Evolutionary conservation across 805 yeast genomes (phyloP).

Genomic region (Saccharomyces paradoxus): DNA sequence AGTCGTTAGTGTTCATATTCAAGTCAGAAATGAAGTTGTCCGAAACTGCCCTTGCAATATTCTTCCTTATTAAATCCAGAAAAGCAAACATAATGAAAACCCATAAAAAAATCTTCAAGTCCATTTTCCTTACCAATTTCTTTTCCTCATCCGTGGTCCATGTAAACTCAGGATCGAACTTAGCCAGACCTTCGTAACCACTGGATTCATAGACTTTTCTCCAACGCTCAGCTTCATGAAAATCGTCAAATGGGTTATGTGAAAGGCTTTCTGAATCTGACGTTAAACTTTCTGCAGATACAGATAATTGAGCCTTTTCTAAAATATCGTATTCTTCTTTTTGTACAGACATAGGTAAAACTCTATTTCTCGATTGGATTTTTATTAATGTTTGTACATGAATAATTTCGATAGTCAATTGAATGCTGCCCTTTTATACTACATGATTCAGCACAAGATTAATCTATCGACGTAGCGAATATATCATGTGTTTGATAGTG

Average conservation of each 20-base stretch:
- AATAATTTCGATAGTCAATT: neutral
- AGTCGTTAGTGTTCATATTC: slow-evolving; percentile 46
- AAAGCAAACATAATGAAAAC: slow-evolving; percentile 53
- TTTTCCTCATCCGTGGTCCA: slow-evolving; percentile 50
- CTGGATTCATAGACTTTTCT: slow-evolving; percentile 37
- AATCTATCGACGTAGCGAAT: neutral
- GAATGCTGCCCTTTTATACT: neutral
- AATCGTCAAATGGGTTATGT: slow-evolving; percentile 29
- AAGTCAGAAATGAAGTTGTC: slow-evolving; percentile 47
- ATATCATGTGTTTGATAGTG: neutral
- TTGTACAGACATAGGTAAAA: neutral
- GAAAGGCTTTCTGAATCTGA: neutral
- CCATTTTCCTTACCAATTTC: slow-evolving; percentile 41
- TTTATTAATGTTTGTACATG: neutral
- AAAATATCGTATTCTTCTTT: neutral
- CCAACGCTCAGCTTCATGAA: slow-evolving; percentile 40
- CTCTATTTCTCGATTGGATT: neutral
- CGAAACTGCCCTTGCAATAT: slow-evolving; percentile 48
- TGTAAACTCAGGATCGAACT: slow-evolving; percentile 48
- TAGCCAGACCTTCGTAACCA: slow-evolving; percentile 44
- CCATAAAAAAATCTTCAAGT: slow-evolving; percentile 45
- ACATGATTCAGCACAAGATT: neutral
- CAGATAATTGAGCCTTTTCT: neutral
- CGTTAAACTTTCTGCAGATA: neutral
- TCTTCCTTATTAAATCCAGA: slow-evolving; percentile 50